These are phyloP conservation scores for Paramecium pentaurelia DNA, from an alignment of 73 alveolate species.

Conservation along the genomic window DNA sequence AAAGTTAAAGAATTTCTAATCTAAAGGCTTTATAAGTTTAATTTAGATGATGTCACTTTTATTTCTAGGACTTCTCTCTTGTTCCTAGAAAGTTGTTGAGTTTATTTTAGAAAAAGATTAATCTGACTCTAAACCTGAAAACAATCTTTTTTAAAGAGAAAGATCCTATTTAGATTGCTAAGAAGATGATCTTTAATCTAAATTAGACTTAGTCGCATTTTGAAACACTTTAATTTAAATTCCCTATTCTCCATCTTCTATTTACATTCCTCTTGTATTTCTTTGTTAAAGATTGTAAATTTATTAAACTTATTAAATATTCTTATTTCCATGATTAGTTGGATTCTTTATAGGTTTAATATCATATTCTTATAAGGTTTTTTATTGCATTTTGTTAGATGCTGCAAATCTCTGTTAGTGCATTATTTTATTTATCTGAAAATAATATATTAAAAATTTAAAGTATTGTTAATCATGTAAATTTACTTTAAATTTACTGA, in stretches of 20 bases:
- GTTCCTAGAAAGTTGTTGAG: neutral
- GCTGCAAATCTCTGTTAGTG: slow-evolving; percentile 2
- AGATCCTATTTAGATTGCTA: neutral
- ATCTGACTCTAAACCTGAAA: neutral
- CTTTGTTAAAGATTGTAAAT: neutral
- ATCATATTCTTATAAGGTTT: neutral
- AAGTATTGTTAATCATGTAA: neutral
- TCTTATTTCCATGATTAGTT: neutral
- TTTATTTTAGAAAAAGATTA: neutral
- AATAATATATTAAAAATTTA: neutral
- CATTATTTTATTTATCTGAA: neutral
- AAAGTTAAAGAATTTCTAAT: neutral
- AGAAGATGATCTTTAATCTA: neutral
- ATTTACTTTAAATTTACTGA: neutral
- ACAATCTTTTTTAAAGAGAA: neutral
- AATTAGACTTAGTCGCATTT: neutral
- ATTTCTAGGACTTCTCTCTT: neutral
- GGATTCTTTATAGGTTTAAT: neutral
- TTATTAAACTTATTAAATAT: neutral
- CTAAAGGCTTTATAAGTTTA: neutral
- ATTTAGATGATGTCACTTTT: neutral
- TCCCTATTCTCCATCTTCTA: neutral
- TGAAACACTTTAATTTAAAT: slow-evolving; percentile 17
- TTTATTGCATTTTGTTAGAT: neutral
- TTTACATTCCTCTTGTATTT: neutral